Evolutionary conservation across 257 asterid species (phyloP).

Genomic region (Forsythia suspensa): DNA sequence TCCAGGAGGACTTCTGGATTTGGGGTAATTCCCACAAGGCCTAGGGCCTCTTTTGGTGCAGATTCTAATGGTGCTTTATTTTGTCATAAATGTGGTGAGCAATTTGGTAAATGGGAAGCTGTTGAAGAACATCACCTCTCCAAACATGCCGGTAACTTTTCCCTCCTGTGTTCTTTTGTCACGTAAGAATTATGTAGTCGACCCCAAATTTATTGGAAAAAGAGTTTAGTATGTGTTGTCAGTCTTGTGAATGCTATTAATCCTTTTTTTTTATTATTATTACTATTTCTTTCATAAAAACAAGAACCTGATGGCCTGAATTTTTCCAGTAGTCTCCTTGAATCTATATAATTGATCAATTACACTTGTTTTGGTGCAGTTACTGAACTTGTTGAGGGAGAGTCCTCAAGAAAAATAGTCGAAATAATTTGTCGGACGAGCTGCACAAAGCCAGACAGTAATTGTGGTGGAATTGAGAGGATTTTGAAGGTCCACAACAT

Average conservation of each 20-base stretch:
- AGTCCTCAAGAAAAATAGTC: constrained; percentile 82
- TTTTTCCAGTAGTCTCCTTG: neutral
- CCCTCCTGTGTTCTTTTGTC: neutral
- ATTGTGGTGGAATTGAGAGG: constrained; percentile 54
- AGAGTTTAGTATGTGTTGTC: neutral
- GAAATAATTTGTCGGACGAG: constrained; percentile 80
- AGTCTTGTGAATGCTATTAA: too few species aligned
- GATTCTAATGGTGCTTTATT: constrained; percentile 48
- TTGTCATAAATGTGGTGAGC: constrained; percentile 85
- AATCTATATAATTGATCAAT: too few species aligned
- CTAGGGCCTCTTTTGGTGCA: constrained; percentile 50
- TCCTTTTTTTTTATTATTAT: too few species aligned
- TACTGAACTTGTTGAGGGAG: constrained; percentile 80
- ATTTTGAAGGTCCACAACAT: constrained; percentile 87
- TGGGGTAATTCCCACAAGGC: constrained; percentile 41
- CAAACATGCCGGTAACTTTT: constrained; percentile 72
- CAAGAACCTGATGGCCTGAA: neutral
- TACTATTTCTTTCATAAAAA: too few species aligned
- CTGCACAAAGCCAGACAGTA: constrained; percentile 44
- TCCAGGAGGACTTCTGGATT: constrained; percentile 56
- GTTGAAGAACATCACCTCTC: constrained; percentile 84
- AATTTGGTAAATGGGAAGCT: constrained; percentile 65
- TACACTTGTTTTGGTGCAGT: constrained; percentile 38
- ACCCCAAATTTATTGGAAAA: neutral
- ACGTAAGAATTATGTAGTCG: neutral